Evolutionary conservation across 306 rosid species (phyloP), one percentile per base, ranked within the genome.

Genomic region (Arachis hypogaea): DNA sequence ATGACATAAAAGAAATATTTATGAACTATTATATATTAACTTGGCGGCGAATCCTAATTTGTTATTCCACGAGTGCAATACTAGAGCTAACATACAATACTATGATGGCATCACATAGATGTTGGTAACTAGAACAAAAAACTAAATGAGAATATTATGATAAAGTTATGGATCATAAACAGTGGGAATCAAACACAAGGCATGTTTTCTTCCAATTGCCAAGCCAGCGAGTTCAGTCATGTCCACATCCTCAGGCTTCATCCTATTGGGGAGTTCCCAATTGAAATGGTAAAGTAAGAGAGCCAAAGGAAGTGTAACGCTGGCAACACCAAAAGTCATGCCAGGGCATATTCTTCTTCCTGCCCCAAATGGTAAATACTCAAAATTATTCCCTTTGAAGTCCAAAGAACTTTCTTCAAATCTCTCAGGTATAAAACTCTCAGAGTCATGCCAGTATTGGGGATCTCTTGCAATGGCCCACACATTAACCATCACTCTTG

Each of bases 311-410:
- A 70, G 75, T 44, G 29, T 28, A 11, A 70, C 7, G n/a, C 3
- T 6, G 2, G 65, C 75, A 7, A 57, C 28, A 43, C 56, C 75
- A 56, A 70, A 69, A 3, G 28, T 0, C 42, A 69, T 69, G 8
- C 64, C 74, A 5, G 74, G 74, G 2, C 63, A 55, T 16, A 44
- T 44, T 64, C 69, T 64, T 2, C 74, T 55, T 18, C 74, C 74
- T 5, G 74, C 52, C 22, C 74, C 64, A 55, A 69, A 55, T 0
- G 74, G 63, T 0, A 69, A 0, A 40, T 38, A 69, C 73, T 69
- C 73, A 69, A 38, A 69, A 10, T 54, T 69, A 40, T 69, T 69
- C 16, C 63, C 73, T 69, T 69, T 69, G 22, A 38, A 69, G 38
- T 69, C 52, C 3, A 69, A 5, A 1, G 22, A 10, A 40, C 36